Evolutionary conservation across 1,139 yeast genomes (phyloP).

Genomic region (Candida sp.): DNA sequence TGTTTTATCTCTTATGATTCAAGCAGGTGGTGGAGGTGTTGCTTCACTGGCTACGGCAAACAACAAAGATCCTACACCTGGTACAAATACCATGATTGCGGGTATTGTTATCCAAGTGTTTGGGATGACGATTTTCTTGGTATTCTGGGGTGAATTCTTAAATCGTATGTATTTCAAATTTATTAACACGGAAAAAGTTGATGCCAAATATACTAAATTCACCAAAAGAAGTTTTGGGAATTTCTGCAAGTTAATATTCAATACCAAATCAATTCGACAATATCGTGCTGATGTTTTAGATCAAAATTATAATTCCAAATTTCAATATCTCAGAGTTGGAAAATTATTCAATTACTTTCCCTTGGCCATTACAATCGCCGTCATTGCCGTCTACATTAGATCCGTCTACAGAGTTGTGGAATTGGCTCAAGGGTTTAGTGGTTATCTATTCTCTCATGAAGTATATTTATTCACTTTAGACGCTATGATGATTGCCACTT

Average conservation of each 20-base stretch:
- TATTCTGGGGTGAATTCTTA: constrained; percentile 54
- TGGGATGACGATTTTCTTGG: constrained; percentile 63
- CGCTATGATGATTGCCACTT: constrained; percentile 60
- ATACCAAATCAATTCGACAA: constrained; percentile 18
- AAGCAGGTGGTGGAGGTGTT: constrained; percentile 80
- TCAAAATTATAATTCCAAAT: constrained; percentile 35
- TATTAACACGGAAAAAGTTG: constrained; percentile 9
- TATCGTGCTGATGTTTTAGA: constrained; percentile 26
- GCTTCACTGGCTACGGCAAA: constrained; percentile 53
- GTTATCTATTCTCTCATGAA: constrained; percentile 69
- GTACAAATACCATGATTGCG: constrained; percentile 76
- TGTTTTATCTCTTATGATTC: constrained; percentile 65
- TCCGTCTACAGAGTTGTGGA: constrained; percentile 83
- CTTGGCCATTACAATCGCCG: constrained; percentile 48
- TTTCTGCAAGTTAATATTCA: constrained; percentile 27
- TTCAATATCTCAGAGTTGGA: constrained; percentile 34
- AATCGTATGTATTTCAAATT: constrained; percentile 40
- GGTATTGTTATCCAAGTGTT: constrained; percentile 80
- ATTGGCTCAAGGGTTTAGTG: constrained; percentile 73
- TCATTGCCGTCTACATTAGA: constrained; percentile 62
- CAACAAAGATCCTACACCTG: constrained; percentile 39
- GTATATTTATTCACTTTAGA: constrained; percentile 74
- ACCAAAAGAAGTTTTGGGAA: constrained; percentile 23
- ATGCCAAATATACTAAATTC: constrained; percentile 15
- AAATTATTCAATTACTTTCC: constrained; percentile 48